A percentile compares a stretch with the other conserved stretches of the same genome.
Evolutionary conservation across 1,284 basidiomycete species (phyloP).

Genomic region (Puccinia horiana): DNA sequence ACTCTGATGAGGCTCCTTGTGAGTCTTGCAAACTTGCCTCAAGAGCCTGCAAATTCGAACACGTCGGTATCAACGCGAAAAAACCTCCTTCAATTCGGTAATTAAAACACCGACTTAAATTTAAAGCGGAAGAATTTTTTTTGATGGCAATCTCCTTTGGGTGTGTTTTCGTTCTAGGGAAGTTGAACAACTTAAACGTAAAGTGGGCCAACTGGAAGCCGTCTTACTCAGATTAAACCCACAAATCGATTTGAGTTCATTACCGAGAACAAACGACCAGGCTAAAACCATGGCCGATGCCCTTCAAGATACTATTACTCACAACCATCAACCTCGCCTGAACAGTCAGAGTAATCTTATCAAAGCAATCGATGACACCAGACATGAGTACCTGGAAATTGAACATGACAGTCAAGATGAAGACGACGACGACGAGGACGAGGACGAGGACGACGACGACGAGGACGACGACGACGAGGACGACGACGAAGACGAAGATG

Average conservation of each 20-base stretch:
- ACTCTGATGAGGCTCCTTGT: conserved; percentile 15
- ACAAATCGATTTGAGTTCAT: conserved; percentile 19
- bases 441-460: background rate
- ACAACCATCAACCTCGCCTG: background rate
- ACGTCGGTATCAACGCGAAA: conserved; percentile 31
- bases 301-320: background rate
- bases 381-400: background rate
- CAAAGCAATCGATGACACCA: background rate
- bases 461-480: conserved; percentile 14
- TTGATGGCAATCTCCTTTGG: background rate
- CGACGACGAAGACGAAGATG: background rate
- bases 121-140: background rate
- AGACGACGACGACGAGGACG: no score
- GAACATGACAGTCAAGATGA: background rate
- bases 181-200: conserved; percentile 23
- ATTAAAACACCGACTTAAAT: background rate
- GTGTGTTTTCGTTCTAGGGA: conserved; percentile 14
- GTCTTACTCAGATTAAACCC: conserved; percentile 19
- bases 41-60: conserved; percentile 39
- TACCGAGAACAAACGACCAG: conserved; percentile 39
- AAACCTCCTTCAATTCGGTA: conserved; percentile 37
- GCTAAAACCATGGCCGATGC: conserved; percentile 30
- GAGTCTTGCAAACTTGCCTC: conserved; percentile 32
- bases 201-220: conserved; percentile 28
- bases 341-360: background rate